Evolutionary conservation across 2,329 filamentous ascomycete species (phyloP).

Genomic region (Balansia obtecta): DNA sequence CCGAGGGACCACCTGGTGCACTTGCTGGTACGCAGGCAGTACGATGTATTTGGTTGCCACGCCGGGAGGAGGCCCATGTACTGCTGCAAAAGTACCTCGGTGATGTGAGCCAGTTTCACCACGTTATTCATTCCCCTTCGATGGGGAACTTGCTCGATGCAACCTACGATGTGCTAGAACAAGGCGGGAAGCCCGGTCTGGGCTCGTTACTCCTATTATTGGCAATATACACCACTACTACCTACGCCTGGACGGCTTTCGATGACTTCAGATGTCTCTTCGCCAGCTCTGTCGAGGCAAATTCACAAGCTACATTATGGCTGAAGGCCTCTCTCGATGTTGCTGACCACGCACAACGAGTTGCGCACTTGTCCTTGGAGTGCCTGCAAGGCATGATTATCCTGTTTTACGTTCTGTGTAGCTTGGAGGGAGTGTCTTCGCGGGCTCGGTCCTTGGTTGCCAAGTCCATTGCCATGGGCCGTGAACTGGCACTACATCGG

Average conservation of each 20-base stretch:
- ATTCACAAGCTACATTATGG: slow-evolving; percentile 19
- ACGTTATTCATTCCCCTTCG: no score
- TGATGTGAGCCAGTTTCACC: no score
- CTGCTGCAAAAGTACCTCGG: no score
- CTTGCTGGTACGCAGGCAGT: slow-evolving; percentile 1
- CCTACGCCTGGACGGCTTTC: slow-evolving; percentile 18
- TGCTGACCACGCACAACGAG: slow-evolving; percentile 21
- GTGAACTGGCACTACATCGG: slow-evolving; percentile 26
- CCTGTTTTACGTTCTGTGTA: slow-evolving; percentile 25
- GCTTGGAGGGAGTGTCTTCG: slow-evolving; percentile 23
- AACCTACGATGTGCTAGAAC: no score
- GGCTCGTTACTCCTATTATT: neutral
- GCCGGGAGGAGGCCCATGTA: no score
- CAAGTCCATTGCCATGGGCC: slow-evolving; percentile 17
- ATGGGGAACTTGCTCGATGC: no score
- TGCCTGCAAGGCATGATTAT: slow-evolving; percentile 25
- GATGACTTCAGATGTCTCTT: slow-evolving; percentile 17
- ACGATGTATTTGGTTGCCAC: no score
- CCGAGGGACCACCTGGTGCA: slow-evolving; percentile 10
- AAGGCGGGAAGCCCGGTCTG: neutral
- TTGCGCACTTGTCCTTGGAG: slow-evolving; percentile 18
- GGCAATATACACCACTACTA: slow-evolving; percentile 17
- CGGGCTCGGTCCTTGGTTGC: slow-evolving; percentile 19
- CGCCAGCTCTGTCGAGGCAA: slow-evolving; percentile 15
- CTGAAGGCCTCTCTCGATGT: slow-evolving; percentile 22